Evolutionary conservation across 805 yeast genomes (phyloP).

Genomic region (Candida chilensis): DNA sequence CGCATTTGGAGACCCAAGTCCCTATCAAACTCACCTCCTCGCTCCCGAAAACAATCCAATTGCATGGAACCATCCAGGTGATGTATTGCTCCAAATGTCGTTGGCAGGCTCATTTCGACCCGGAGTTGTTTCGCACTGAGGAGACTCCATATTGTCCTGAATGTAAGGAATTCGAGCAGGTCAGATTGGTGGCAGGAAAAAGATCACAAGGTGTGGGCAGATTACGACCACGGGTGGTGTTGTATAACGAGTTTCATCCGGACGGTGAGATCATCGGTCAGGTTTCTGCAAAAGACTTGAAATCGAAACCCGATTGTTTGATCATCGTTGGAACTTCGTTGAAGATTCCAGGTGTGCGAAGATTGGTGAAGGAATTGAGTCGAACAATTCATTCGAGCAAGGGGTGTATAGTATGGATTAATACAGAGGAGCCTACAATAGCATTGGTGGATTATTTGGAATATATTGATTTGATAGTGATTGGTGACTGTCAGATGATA

Average conservation of each 20-base stretch:
- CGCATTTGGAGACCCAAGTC: slow-evolving; percentile 34
- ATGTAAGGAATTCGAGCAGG: slow-evolving; percentile 48
- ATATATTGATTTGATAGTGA: slow-evolving; percentile 45
- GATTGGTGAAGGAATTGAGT: slow-evolving; percentile 53
- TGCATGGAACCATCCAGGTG: slow-evolving; percentile 73
- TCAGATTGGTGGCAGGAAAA: slow-evolving; percentile 53
- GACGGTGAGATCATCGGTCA: slow-evolving; percentile 84
- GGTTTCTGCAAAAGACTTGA: slow-evolving; percentile 58
- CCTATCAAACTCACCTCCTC: slow-evolving; percentile 36
- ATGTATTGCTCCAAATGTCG: slow-evolving; percentile 76
- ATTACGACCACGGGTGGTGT: slow-evolving; percentile 55
- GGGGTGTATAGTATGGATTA: slow-evolving; percentile 57
- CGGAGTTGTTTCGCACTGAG: slow-evolving; percentile 33
- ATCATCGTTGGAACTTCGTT: slow-evolving; percentile 80
- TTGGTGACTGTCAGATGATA: slow-evolving; percentile 58
- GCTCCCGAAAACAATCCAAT: slow-evolving; percentile 58
- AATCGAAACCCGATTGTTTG: slow-evolving; percentile 63
- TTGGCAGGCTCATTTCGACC: slow-evolving; percentile 43
- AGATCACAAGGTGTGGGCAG: slow-evolving; percentile 55
- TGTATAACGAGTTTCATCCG: slow-evolving; percentile 74
- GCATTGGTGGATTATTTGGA: slow-evolving; percentile 40
- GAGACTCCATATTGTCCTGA: slow-evolving; percentile 55
- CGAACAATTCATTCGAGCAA: slow-evolving; percentile 44
- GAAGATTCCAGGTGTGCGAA: slow-evolving; percentile 66
- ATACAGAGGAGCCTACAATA: slow-evolving; percentile 43